phyloP scores from a whole-genome alignment of 2,329 filamentous ascomycete species.

The Phyllosticta citrichinensis region DNA sequence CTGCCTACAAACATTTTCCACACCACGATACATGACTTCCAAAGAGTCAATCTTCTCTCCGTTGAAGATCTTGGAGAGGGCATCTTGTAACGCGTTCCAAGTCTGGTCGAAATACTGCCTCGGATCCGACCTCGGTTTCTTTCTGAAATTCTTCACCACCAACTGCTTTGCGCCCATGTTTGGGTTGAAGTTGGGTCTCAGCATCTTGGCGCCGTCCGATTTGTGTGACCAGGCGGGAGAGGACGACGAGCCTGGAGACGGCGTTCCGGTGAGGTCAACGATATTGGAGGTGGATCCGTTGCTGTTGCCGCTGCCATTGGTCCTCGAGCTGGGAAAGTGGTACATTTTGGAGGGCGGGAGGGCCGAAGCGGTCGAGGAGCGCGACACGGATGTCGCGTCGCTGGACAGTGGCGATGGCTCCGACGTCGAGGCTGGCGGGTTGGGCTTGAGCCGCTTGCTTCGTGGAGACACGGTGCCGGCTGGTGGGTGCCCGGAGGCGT shows the following conservation, averaged over 20 bases:
- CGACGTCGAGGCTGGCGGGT: not conserved
- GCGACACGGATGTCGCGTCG: constrained; percentile 13
- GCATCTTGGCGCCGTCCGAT: constrained; percentile 21
- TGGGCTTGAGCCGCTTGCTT: constrained; percentile 29
- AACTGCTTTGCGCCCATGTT: constrained; percentile 73
- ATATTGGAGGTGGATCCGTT: constrained; percentile 14
- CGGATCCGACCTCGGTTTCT: constrained; percentile 52
- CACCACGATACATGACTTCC: constrained; percentile 79
- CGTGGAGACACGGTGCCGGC: constrained; percentile 18
- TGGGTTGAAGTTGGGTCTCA: constrained; percentile 51
- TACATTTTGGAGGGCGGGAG: constrained; percentile 42
- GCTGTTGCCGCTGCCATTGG: constrained; percentile 13
- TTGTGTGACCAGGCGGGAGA: constrained; percentile 19
- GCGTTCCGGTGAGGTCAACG: constrained; percentile 36
- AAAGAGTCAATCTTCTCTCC: constrained; percentile 56
- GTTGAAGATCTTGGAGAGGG: constrained; percentile 63
- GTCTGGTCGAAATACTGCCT: constrained; percentile 69
- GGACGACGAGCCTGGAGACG: constrained; percentile 20
- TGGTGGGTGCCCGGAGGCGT: constrained; percentile 5
- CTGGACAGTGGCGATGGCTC: constrained; percentile 15
- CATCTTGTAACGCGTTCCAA: constrained; percentile 63
- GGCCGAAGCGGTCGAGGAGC: constrained; percentile 8
- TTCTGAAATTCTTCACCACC: constrained; percentile 84
- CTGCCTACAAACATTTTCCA: constrained; percentile 83
- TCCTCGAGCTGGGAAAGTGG: constrained; percentile 30